phyloP scores from a whole-genome alignment of 2,329 filamentous ascomycete genomes.

The Colletotrichum graminicola region DNA sequence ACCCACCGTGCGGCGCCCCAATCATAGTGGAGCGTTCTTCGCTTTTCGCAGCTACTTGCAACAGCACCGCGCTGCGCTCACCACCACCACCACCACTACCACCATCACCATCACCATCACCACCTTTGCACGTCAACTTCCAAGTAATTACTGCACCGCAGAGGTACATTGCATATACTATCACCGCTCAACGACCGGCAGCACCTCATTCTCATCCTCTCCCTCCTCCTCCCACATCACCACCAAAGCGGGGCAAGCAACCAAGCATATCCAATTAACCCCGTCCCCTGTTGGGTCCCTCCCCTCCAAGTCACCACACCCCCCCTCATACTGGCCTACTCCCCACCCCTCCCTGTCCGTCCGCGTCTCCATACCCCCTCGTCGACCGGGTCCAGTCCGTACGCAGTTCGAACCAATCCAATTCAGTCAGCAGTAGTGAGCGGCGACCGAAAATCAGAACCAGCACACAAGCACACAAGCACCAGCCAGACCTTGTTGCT shows the following conservation, averaged over 20 bases:
- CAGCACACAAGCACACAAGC: constrained; percentile 15
- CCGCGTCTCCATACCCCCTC: constrained; percentile 31
- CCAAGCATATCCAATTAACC: constrained; percentile 30
- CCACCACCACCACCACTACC: neutral
- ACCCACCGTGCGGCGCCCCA: neutral
- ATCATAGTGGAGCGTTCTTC: neutral
- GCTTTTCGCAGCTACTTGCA: constrained; percentile 9
- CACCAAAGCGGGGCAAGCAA: constrained; percentile 18
- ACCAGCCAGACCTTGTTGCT: constrained; percentile 25
- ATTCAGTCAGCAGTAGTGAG: constrained; percentile 16
- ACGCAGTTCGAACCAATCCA: constrained; percentile 19
- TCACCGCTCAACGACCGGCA: neutral
- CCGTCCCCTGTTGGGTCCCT: constrained; percentile 33
- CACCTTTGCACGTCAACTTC: constrained; percentile 1
- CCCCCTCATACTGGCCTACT: constrained; percentile 26
- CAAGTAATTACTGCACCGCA: neutral
- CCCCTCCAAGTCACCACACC: constrained; percentile 34
- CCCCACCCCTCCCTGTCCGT: constrained; percentile 23
- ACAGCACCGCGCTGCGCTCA: constrained; percentile 1
- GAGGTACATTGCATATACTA: neutral
- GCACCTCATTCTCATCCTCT: neutral
- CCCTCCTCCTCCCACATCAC: neutral
- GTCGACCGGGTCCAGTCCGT: constrained; percentile 27
- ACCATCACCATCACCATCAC: neutral
- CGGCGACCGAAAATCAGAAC: constrained; percentile 11